phyloP scores from a whole-genome alignment of 768 basidiomycete species.

The Phylloporus sp. region DNA sequence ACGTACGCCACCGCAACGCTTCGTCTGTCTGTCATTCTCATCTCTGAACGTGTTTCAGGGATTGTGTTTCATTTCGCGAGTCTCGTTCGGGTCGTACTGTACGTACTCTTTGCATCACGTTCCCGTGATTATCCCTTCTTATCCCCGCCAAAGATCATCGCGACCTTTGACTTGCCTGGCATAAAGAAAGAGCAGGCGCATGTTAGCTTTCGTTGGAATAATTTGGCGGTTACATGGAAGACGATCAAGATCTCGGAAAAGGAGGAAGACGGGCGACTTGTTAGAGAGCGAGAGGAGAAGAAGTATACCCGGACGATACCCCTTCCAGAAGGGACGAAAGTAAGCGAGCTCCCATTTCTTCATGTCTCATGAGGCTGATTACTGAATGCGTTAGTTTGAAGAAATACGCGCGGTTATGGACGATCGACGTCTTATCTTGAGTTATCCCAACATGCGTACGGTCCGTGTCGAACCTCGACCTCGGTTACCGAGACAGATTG shows the following conservation, averaged over 20 bases:
- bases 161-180: slow-evolving; percentile 65
- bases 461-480: slow-evolving; percentile 32
- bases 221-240: slow-evolving; percentile 64
- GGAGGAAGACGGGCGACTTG: slow-evolving; percentile 54
- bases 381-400: slow-evolving; percentile 48
- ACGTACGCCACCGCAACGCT: slow-evolving; percentile 43
- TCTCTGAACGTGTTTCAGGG: slow-evolving; percentile 17
- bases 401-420: slow-evolving; percentile 68
- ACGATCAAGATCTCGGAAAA: slow-evolving; percentile 54
- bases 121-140: slow-evolving; percentile 14
- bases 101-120: slow-evolving; percentile 19
- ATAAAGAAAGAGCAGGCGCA: slow-evolving; percentile 71
- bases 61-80: slow-evolving; percentile 65
- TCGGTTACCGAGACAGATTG: slow-evolving; percentile 19
- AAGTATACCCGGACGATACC: slow-evolving; percentile 64
- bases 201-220: slow-evolving; percentile 61
- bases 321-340: slow-evolving; percentile 68
- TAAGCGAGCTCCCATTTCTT: slow-evolving; percentile 28
- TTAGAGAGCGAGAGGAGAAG: slow-evolving; percentile 60
- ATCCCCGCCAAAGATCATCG: slow-evolving; percentile 46
- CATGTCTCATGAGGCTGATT: not conserved
- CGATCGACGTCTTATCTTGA: slow-evolving; percentile 52
- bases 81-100: slow-evolving; percentile 61
- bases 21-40: slow-evolving; percentile 13
- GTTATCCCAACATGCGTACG: slow-evolving; percentile 50